phyloP scores from a whole-genome alignment of 345 rosid genomes.

The Eucalyptus guilfoylei region DNA sequence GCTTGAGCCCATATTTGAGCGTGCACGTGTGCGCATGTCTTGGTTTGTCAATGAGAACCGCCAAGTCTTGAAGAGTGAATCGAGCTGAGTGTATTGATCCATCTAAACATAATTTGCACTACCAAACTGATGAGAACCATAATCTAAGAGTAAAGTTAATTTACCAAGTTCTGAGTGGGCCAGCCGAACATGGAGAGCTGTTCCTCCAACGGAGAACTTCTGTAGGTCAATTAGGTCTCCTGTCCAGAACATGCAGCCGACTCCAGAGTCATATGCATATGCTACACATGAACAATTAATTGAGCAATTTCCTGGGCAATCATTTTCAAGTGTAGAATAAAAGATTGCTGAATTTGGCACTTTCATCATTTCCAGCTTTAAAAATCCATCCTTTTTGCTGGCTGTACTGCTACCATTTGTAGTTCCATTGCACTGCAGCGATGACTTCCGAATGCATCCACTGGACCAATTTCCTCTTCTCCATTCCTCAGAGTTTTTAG shows the following conservation, averaged over 20 bases:
- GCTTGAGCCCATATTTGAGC: not conserved
- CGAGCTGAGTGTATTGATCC: not conserved
- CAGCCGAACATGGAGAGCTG: not conserved
- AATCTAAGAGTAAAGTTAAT: not conserved
- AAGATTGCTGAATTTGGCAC: not conserved
- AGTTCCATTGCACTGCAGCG: not conserved
- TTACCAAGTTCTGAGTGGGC: slow-evolving; percentile 4
- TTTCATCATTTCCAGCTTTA: not conserved
- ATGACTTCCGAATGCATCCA: slow-evolving; percentile 7
- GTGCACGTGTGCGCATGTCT: not conserved
- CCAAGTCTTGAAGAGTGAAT: not conserved
- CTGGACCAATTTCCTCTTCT: slow-evolving; percentile 5
- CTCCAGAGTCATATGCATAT: slow-evolving; percentile 3
- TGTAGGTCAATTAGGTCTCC: not conserved
- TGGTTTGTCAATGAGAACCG: not conserved
- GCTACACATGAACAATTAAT: slow-evolving; percentile 17
- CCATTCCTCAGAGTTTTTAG: slow-evolving; percentile 5
- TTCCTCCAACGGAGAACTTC: not conserved
- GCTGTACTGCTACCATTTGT: not conserved
- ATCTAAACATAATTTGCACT: not conserved
- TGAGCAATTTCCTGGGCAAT: slow-evolving; percentile 3
- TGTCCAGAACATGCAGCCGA: slow-evolving; percentile 10
- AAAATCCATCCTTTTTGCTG: slow-evolving; percentile 2
- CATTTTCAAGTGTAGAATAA: not conserved
- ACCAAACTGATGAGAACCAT: not conserved